Percentiles rank a stretch among this genome's conserved stretches.
Evolutionary conservation across 2,329 filamentous ascomycete species (phyloP).

Genomic region (Ophiostoma montium): DNA sequence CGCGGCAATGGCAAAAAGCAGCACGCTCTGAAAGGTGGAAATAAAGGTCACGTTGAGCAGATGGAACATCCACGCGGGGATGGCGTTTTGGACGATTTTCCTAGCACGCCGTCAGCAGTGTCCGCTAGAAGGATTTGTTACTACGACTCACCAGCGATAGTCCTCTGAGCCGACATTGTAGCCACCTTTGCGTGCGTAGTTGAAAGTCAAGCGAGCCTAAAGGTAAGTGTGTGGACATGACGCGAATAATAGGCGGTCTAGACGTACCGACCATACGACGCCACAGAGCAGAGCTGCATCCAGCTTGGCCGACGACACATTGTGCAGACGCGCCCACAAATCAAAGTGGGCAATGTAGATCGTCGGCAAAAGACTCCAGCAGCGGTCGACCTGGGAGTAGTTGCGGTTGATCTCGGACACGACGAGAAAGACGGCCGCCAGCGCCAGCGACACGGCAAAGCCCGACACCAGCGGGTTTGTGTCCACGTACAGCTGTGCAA

Average conservation of each 20-base stretch:
- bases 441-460: constrained; percentile 54
- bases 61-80: constrained; percentile 56
- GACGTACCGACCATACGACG: constrained; percentile 63
- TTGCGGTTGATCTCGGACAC: constrained; percentile 79
- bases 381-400: constrained; percentile 89
- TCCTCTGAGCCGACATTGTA: constrained; percentile 84
- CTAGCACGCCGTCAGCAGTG: constrained; percentile 21
- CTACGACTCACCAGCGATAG: constrained; percentile 70
- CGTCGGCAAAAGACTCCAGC: constrained; percentile 82
- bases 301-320: constrained; percentile 53
- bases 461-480: constrained; percentile 78
- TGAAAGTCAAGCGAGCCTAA: constrained; percentile 72
- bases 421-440: constrained; percentile 60
- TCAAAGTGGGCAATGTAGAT: constrained; percentile 76
- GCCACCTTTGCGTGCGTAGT: constrained; percentile 92
- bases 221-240: constrained; percentile 15
- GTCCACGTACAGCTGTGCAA: constrained; percentile 48
- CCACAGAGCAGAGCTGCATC: constrained; percentile 60
- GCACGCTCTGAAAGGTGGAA: constrained; percentile 63
- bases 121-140: no score
- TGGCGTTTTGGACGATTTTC: constrained; percentile 55
- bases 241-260: background rate
- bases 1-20: constrained; percentile 60
- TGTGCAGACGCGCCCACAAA: constrained; percentile 65
- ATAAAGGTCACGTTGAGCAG: constrained; percentile 87